Evolutionary conservation across 2,329 filamentous ascomycete genomes (phyloP).

Genomic region (Colletotrichum orbiculare): DNA sequence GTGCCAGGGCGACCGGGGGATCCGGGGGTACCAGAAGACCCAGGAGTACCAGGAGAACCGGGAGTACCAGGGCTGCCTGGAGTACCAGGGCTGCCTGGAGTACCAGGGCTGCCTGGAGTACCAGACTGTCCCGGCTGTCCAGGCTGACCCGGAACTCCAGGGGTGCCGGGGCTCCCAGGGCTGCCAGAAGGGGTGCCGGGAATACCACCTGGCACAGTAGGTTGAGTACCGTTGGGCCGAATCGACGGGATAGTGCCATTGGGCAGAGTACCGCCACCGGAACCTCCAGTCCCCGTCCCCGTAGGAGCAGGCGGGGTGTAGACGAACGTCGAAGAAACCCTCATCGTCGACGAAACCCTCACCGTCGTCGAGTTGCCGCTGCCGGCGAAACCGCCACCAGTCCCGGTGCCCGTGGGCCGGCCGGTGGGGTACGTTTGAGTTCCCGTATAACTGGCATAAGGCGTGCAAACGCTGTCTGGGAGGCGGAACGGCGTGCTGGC

Average conservation of each 20-base stretch:
- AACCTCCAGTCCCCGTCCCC: not conserved
- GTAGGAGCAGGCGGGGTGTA: not conserved
- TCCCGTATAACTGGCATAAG: constrained; percentile 38
- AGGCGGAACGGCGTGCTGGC: constrained; percentile 51
- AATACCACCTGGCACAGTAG: not conserved
- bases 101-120: not conserved
- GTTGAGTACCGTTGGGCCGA: not conserved
- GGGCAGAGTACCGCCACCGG: not conserved
- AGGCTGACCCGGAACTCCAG: not conserved
- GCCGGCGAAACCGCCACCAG: not conserved
- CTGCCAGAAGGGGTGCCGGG: not conserved
- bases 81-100: not conserved
- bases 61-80: not conserved
- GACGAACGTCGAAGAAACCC: not conserved
- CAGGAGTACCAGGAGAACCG: not conserved
- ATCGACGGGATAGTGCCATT: constrained; percentile 11
- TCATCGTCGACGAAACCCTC: not conserved
- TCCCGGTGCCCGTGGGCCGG: constrained; percentile 20
- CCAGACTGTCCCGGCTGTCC: no score
- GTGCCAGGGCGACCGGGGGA: constrained; percentile 12
- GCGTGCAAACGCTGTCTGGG: constrained; percentile 48
- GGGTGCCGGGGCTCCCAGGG: not conserved
- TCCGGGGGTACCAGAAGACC: not conserved
- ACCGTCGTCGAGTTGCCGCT: not conserved
- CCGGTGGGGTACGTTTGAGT: constrained; percentile 8